phyloP scores from a whole-genome alignment of 495 filamentous ascomycete species.

The Parathielavia appendiculata region DNA sequence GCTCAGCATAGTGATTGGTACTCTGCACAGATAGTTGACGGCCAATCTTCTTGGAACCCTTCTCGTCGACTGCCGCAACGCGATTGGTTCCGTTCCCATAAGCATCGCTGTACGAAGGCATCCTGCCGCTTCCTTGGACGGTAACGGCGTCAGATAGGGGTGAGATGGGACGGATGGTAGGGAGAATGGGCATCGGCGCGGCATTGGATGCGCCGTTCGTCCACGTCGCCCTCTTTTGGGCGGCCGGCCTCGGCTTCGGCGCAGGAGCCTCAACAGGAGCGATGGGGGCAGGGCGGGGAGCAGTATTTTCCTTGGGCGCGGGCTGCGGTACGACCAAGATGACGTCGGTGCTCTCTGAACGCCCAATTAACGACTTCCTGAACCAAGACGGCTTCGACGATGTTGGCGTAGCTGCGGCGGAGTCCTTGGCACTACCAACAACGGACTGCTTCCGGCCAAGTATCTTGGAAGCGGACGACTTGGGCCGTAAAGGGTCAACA shows the following conservation, averaged over 20 bases:
- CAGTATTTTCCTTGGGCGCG: constrained; percentile 25
- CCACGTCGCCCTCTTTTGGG: constrained; percentile 81
- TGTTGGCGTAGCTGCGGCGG: constrained; percentile 57
- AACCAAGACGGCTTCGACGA: constrained; percentile 89
- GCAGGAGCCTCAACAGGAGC: constrained; percentile 49
- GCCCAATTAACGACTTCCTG: constrained; percentile 79
- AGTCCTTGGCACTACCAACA: constrained; percentile 59
- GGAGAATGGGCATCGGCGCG: constrained; percentile 95
- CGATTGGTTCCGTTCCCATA: constrained; percentile 31
- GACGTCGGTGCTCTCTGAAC: constrained; percentile 45
- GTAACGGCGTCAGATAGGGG: constrained; percentile 88
- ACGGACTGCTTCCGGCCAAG: constrained; percentile 86
- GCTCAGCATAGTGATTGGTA: constrained; percentile 80
- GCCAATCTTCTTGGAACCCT: constrained; percentile 85
- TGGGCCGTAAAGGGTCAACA: constrained; percentile 86
- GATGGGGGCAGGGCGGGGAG: constrained; percentile 54
- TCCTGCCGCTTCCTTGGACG: constrained; percentile 64
- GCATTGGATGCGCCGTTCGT: constrained; percentile 70
- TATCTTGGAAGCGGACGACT: constrained; percentile 77
- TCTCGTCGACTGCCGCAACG: constrained; percentile 50
- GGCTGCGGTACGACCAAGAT: constrained; percentile 23
- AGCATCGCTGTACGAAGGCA: constrained; percentile 47
- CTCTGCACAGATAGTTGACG: constrained; percentile 89
- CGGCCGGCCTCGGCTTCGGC: constrained; percentile 55
- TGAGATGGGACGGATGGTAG: constrained; percentile 91